Evolutionary conservation across 495 filamentous ascomycete species (phyloP), one percentile per base, ranked within the genome.

Genomic region (Penicillium turbatum): DNA sequence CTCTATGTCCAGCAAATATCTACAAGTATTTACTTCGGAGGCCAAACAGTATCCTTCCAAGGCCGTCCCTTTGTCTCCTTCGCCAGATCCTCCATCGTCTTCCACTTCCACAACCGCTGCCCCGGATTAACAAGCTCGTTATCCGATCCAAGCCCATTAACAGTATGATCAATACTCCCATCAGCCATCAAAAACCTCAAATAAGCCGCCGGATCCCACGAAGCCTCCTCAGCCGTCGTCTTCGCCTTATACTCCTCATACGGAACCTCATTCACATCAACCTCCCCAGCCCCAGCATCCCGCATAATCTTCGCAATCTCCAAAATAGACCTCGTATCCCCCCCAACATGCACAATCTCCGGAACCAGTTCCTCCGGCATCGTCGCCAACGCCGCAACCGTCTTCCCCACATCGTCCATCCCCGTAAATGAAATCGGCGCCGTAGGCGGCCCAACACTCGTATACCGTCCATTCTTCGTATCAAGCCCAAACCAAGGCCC

Each of bases 401-500:
- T 38, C 31, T 42, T 57, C 3, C 64, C 64, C 0, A 64, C 59
- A 37, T 64, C 61, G 0, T 26, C 50, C 10, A 66, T 36, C 9
- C 52, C 44, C 2, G 65, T 66, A 43, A 68, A 68, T 0, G 65
- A 68, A 9, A 66, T 53, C 2, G 37, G 54, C 12, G 51, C 16
- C 2, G 48, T 11, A 4, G 51, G 15, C 1, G 54, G 42, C 2
- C 65, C 65, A 11, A 68, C 56, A 40, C 54, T 53, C 24, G 58
- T 55, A 32, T 66, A 68, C 32, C 43, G 27, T 3, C 58, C 61
- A 16, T 60, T 55, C 38, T 46, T 55, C 0, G 63, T 66, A 34
- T 68, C 53, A 13, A 68, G 60, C 6, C 65, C 65, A 27, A 66
- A 66, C 56, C 60, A 64, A 4, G 65, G 65, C 30, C 63, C 65